Conservation (phyloP, 805 yeast species). For the Candida ascalaphidarum region DNA sequence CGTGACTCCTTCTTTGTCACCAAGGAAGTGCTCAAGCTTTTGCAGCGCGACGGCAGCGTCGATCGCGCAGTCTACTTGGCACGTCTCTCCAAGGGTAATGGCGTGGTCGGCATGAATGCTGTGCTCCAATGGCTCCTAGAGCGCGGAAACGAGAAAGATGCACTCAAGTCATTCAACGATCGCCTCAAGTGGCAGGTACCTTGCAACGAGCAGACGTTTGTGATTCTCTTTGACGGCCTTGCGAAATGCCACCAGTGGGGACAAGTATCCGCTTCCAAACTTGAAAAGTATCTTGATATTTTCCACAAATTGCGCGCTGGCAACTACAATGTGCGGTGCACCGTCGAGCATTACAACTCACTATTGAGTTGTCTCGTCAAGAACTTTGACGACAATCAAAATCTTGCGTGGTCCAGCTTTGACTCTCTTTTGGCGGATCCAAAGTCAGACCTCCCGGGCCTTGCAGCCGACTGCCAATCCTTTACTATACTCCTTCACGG, state of each 20-base stretch:
- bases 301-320: constrained; percentile 10
- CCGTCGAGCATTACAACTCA: constrained; percentile 27
- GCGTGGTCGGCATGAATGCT: constrained; percentile 57
- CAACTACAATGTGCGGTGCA: constrained; percentile 4
- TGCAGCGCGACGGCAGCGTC: constrained; percentile 37
- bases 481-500: constrained; percentile 33
- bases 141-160: constrained; percentile 35
- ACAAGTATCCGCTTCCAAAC: constrained; percentile 9
- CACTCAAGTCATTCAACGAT: constrained; percentile 42
- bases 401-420: constrained; percentile 29
- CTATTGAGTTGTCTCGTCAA: constrained; percentile 26
- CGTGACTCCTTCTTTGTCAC: constrained; percentile 51
- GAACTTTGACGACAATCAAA: constrained; percentile 22
- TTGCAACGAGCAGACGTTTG: constrained; percentile 37
- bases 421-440: constrained; percentile 15
- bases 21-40: constrained; percentile 42
- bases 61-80: constrained; percentile 48
- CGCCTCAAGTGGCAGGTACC: constrained; percentile 57
- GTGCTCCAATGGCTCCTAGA: constrained; percentile 42
- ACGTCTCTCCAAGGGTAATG: constrained; percentile 38
- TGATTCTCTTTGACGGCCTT: constrained; percentile 27
- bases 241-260: constrained; percentile 27
- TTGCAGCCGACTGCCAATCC: constrained; percentile 25
- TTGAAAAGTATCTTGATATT: constrained; percentile 11
- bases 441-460: constrained; percentile 4